Conservation (phyloP, 108 stramenopile species). For the Stephanodiscus minutulus region DNA sequence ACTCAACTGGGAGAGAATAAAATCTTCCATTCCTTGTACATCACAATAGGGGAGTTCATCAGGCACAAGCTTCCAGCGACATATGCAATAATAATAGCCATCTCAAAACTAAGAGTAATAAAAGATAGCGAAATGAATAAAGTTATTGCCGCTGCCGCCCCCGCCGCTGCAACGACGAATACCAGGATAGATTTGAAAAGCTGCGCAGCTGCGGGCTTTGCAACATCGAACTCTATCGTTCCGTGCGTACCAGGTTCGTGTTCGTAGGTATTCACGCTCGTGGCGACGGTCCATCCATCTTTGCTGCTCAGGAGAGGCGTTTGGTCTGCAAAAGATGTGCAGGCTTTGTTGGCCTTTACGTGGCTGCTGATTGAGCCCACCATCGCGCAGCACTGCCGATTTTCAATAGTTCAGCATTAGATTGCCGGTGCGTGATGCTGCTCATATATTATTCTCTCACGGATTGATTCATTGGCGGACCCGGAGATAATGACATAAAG, state of each 20-base stretch:
- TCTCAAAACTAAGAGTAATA: not conserved
- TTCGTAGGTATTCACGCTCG: slow-evolving; percentile 10
- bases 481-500: too few relatives aligned
- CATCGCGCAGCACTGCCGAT: not conserved
- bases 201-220: slow-evolving; percentile 9
- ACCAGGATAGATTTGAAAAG: slow-evolving; percentile 7
- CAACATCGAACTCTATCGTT: not conserved
- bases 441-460: too few relatives aligned
- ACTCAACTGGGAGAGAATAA: slow-evolving; percentile 15
- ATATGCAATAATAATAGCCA: slow-evolving; percentile 17
- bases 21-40: slow-evolving; percentile 31
- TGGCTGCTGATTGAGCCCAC: not conserved
- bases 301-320: slow-evolving; percentile 3
- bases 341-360: not conserved
- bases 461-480: too few relatives aligned
- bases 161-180: slow-evolving; percentile 14
- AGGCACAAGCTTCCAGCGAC: slow-evolving; percentile 26
- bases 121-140: slow-evolving; percentile 17
- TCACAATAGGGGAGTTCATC: slow-evolving; percentile 17
- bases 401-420: too few relatives aligned
- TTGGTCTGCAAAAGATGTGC: slow-evolving; percentile 1
- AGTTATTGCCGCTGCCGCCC: slow-evolving; percentile 21
- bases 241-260: not conserved
- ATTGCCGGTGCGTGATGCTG: too few relatives aligned
- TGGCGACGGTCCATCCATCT: slow-evolving; percentile 6